These are phyloP conservation scores for Lipomyces sp. DNA, from an alignment of 805 yeast genomes.

Conservation along the genomic window DNA sequence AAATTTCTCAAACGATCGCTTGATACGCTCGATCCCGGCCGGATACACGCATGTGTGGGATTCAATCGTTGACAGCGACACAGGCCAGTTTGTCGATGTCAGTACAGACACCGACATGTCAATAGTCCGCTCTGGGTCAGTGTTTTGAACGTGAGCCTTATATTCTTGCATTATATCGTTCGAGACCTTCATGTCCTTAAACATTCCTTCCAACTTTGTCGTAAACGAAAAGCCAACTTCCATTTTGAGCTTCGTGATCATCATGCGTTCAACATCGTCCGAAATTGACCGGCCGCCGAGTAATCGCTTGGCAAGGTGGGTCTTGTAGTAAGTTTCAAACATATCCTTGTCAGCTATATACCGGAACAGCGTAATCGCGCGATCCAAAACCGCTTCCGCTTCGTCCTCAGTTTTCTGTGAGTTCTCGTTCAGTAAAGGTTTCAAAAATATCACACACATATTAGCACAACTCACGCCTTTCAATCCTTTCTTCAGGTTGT, in stretches of 20 bases:
- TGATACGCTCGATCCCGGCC: conserved; percentile 50
- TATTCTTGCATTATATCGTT: conserved; percentile 50
- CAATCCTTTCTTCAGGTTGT: conserved; percentile 56
- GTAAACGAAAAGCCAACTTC: conserved; percentile 83
- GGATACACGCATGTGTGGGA: conserved; percentile 47
- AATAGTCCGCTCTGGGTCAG: conserved; percentile 40
- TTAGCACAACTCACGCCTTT: conserved; percentile 43
- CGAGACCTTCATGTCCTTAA: conserved; percentile 73
- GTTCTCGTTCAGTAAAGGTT: background rate
- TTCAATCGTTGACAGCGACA: conserved; percentile 50
- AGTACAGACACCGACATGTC: conserved; percentile 59
- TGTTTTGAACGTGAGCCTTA: conserved; percentile 28
- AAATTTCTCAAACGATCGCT: conserved; percentile 55
- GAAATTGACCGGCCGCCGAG: conserved; percentile 54
- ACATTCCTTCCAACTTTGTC: conserved; percentile 82
- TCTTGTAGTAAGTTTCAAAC: conserved; percentile 82
- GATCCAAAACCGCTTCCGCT: conserved; percentile 55
- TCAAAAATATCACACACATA: background rate
- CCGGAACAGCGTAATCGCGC: conserved; percentile 66
- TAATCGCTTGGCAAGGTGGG: conserved; percentile 82
- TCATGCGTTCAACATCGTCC: conserved; percentile 67
- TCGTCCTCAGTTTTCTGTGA: conserved; percentile 51
- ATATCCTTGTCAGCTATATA: conserved; percentile 80
- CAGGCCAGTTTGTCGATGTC: conserved; percentile 73
- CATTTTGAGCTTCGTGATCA: conserved; percentile 69